Evolutionary conservation across 2,329 filamentous ascomycete genomes (phyloP).

Genomic region (Cladosporium sp.): DNA sequence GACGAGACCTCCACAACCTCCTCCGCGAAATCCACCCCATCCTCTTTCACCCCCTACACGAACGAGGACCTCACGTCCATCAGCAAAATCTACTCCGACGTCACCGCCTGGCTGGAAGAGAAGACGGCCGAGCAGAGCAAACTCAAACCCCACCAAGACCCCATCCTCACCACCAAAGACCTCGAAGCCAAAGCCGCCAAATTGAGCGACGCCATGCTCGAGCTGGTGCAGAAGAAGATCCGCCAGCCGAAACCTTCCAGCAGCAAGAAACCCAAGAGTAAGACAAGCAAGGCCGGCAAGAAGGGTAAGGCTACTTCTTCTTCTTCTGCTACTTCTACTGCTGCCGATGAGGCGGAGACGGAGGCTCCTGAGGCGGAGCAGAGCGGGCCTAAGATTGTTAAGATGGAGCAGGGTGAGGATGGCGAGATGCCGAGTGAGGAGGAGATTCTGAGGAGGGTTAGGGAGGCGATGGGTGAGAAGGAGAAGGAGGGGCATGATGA

Average conservation of each 20-base stretch:
- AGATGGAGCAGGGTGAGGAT: constrained; percentile 14
- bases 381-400: constrained; percentile 3
- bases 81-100: constrained; percentile 58
- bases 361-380: constrained; percentile 24
- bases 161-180: constrained; percentile 69
- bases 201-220: constrained; percentile 66
- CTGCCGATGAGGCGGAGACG: constrained; percentile 26
- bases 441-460: constrained; percentile 23
- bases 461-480: constrained; percentile 14
- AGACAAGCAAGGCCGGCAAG: constrained; percentile 22
- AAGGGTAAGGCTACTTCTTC: constrained; percentile 11
- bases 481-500: constrained; percentile 18
- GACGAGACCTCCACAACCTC: constrained; percentile 2
- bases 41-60: constrained; percentile 63
- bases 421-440: constrained; percentile 26
- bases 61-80: constrained; percentile 66
- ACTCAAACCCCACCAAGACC: constrained; percentile 67
- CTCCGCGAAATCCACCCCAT: constrained; percentile 17
- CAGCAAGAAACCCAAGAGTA: constrained; percentile 33
- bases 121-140: constrained; percentile 67
- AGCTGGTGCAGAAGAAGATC: constrained; percentile 67
- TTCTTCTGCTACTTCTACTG: too few species aligned
- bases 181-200: constrained; percentile 64
- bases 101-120: constrained; percentile 69
- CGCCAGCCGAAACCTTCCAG: constrained; percentile 39